phyloP scores from a whole-genome alignment of 257 asterid genomes.

The Capsicum pubescens region DNA sequence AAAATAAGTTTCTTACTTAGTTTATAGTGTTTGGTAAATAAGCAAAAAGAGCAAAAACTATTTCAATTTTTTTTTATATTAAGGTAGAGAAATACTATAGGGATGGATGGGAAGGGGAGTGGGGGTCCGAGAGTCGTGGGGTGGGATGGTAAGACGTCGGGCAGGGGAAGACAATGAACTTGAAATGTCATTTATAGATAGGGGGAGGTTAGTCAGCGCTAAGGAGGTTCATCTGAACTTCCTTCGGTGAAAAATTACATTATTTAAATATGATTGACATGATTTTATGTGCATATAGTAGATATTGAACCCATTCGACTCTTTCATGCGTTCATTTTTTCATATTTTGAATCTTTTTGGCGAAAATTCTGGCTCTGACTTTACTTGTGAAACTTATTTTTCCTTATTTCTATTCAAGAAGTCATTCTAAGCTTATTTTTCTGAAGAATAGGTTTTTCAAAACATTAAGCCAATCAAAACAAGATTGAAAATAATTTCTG shows the following conservation, averaged over 20 bases:
- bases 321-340: no score
- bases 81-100: background rate
- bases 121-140: background rate
- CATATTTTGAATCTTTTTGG: no score
- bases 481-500: background rate
- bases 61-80: no score
- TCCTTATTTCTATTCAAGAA: background rate
- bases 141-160: background rate
- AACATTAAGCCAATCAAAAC: background rate
- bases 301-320: no score
- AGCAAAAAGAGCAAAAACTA: no score
- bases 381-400: background rate
- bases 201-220: no score
- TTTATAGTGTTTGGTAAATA: background rate
- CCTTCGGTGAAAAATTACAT: no score
- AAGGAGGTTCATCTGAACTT: no score
- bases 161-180: background rate
- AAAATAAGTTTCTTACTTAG: background rate
- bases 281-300: no score
- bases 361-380: no score
- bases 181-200: background rate
- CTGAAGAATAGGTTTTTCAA: background rate
- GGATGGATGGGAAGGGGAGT: background rate
- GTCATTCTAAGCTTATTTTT: background rate
- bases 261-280: no score